These are phyloP conservation scores for Thalassiosira hispida DNA, from an alignment of 352 stramenopile genomes.

Conservation along the genomic window DNA sequence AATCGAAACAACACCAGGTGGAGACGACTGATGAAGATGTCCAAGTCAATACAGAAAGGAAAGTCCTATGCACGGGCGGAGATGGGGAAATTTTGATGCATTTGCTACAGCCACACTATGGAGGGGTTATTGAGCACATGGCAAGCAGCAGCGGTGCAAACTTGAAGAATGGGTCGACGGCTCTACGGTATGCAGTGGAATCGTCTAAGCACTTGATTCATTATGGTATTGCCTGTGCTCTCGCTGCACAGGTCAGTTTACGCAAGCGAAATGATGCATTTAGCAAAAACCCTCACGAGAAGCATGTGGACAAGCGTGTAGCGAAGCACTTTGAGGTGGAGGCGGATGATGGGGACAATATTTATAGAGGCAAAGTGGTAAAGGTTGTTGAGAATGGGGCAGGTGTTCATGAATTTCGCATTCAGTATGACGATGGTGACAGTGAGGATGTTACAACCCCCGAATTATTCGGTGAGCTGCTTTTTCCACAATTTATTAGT, in stretches of 20 bases:
- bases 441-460: constrained; percentile 36
- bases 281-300: constrained; percentile 4
- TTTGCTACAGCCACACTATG: constrained; percentile 43
- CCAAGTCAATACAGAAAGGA: constrained; percentile 42
- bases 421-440: constrained; percentile 63
- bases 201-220: constrained; percentile 60
- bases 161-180: constrained; percentile 7
- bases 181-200: constrained; percentile 32
- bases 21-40: not conserved
- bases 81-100: constrained; percentile 54
- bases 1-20: too few relatives aligned
- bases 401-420: constrained; percentile 29
- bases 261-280: constrained; percentile 20
- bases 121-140: constrained; percentile 44
- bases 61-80: constrained; percentile 53
- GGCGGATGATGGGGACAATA: constrained; percentile 53
- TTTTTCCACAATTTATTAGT: not conserved
- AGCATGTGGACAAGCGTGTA: constrained; percentile 48
- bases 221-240: constrained; percentile 50
- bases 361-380: constrained; percentile 48
- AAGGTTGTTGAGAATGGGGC: constrained; percentile 26
- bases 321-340: constrained; percentile 58
- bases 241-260: constrained; percentile 20
- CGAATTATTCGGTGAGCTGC: constrained; percentile 43
- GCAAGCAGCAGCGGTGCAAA: constrained; percentile 4